phyloP scores from a whole-genome alignment of 495 filamentous ascomycete species.

The Apodospora peruviana region DNA sequence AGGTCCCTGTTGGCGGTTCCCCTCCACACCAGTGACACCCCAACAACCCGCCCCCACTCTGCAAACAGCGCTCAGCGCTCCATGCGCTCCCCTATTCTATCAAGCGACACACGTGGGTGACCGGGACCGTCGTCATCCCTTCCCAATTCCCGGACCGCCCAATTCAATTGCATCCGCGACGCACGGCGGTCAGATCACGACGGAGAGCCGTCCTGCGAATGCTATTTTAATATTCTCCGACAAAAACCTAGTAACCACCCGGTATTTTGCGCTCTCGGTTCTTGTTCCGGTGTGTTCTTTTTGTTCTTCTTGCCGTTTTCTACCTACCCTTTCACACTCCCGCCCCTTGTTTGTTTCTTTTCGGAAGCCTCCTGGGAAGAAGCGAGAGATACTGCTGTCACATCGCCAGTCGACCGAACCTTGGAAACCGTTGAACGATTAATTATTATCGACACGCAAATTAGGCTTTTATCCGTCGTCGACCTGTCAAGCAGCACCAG shows the following conservation, averaged over 20 bases:
- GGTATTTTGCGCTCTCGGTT: background rate
- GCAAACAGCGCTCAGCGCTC: background rate
- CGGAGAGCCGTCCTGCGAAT: background rate
- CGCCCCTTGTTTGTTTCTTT: background rate
- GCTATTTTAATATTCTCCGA: background rate
- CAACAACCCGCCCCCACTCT: background rate
- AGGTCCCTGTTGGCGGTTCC: background rate
- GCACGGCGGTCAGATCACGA: background rate
- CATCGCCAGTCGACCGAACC: background rate
- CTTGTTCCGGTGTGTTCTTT: background rate
- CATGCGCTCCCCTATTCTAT: constrained; percentile 7
- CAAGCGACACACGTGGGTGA: constrained; percentile 15
- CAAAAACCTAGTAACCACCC: background rate
- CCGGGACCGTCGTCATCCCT: constrained; percentile 7
- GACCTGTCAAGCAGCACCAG: constrained; percentile 1
- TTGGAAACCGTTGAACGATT: background rate
- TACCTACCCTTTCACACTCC: no score
- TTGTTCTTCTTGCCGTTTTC: background rate
- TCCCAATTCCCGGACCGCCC: no score
- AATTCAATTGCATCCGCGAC: no score
- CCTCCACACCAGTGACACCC: background rate
- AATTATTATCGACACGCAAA: background rate
- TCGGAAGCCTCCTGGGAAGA: background rate
- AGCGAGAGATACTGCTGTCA: background rate
- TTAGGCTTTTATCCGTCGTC: constrained; percentile 12